Evolutionary conservation across 2,329 filamentous ascomycete genomes (phyloP), one percentile per base, ranked within the genome.

Genomic region (Aspergillus pseudotamarii): DNA sequence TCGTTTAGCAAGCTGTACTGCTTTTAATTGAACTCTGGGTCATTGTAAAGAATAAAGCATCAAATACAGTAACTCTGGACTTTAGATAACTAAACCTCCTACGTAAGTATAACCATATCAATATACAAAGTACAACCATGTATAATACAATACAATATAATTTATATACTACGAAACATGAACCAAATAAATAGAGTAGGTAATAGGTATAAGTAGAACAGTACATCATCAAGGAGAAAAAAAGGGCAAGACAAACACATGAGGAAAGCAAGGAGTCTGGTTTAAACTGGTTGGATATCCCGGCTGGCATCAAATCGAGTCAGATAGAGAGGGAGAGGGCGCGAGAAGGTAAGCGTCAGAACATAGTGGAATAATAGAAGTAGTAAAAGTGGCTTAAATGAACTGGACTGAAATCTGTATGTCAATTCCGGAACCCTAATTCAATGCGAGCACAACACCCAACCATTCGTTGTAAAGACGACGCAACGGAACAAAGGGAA

Each of bases 91-190:
- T 6, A 36, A 36, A 3, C 6, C 14, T 36, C 16, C 34, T 36
- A 16, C 34, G 5, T 16, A 16, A 6, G 6, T 36, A 3, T 16
- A 36, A 36, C 14, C 14, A 6, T 16, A 6, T 41, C 16, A n/a
- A 41, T 41, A 14, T 36, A 41, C 38, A 6, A 58, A 30, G 19
- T 21, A 56, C 16, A 41, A 26, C 36, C 21, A 56, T 14, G 6
- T 41, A 53, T 21, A 16, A 53, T 43, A 56, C 32, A 56, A 19
- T 43, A 43, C 45, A 48, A 1, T 48, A 19, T 28, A 45, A 45
- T 57, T 46, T 57, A 57, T 57, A 45, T 57, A 57, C 55, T 57
- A 57, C 55, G 55, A 46, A 16, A 57, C 55, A 46, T 55, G n/a
- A 38, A 23, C 34, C 32, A 55, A 32, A 38, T 55, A 28, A 26